These are phyloP conservation scores for Phytophthora brassicae DNA, from an alignment of 352 stramenopile genomes.

Conservation along the genomic window DNA sequence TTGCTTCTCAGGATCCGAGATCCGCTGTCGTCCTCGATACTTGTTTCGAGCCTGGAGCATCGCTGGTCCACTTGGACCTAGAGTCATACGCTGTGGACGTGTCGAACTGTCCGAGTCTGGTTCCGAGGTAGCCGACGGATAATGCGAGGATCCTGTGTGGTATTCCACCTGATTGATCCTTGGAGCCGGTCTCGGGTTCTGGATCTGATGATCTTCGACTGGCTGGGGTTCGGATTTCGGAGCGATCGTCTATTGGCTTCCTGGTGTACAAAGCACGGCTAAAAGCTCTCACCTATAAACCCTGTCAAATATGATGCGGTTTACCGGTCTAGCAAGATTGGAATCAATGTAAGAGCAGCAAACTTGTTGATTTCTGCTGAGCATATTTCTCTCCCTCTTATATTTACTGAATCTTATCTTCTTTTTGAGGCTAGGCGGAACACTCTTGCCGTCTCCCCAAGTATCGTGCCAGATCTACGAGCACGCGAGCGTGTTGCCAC, in stretches of 20 bases:
- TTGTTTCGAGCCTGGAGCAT: too few relatives aligned
- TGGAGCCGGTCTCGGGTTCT: too few relatives aligned
- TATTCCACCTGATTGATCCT: too few relatives aligned
- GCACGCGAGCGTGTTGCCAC: constrained; percentile 5
- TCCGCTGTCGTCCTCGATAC: too few relatives aligned
- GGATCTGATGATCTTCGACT: too few relatives aligned
- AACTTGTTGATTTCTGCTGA: neutral
- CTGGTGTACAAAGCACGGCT: neutral
- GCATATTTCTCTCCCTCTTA: neutral
- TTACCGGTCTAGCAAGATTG: neutral
- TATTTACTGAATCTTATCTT: constrained; percentile 7
- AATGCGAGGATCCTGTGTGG: too few relatives aligned
- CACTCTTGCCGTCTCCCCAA: constrained; percentile 9
- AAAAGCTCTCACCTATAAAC: neutral
- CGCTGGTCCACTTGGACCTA: too few relatives aligned
- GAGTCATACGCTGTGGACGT: too few relatives aligned
- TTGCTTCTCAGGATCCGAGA: too few relatives aligned
- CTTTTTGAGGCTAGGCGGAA: neutral
- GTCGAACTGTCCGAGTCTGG: too few relatives aligned
- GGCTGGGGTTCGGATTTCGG: too few relatives aligned
- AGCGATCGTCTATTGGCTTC: neutral
- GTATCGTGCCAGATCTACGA: constrained; percentile 9
- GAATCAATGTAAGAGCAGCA: neutral
- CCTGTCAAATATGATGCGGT: neutral
- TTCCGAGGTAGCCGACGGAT: too few relatives aligned